Conservation (phyloP, 768 basidiomycete genomes). For the Candolleomyces aberdarensis region DNA sequence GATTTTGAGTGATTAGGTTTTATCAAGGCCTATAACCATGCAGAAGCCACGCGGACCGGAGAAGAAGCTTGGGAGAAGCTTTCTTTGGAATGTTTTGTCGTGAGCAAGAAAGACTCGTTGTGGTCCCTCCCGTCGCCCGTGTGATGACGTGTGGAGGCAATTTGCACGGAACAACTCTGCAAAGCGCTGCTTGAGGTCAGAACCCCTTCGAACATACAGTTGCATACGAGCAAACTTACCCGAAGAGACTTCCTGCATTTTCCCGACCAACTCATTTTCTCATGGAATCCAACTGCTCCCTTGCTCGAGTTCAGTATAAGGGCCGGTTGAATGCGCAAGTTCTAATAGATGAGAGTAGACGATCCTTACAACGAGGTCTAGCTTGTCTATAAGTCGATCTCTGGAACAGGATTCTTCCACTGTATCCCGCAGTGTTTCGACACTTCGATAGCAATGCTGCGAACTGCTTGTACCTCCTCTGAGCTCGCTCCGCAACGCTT, state of each 20-base stretch:
- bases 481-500: conserved; percentile 50
- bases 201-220: background rate
- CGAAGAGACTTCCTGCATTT: background rate
- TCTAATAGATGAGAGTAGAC: too few species aligned
- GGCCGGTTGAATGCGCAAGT: too few species aligned
- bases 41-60: background rate
- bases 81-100: background rate
- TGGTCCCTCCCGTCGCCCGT: background rate
- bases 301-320: too few species aligned
- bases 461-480: conserved; percentile 51
- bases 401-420: conserved; percentile 55
- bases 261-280: background rate
- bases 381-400: conserved; percentile 22
- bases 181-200: background rate
- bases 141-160: background rate
- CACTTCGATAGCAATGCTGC: conserved; percentile 52
- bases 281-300: too few species aligned
- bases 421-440: conserved; percentile 43
- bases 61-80: too few species aligned
- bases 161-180: background rate
- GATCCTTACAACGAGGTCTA: too few species aligned
- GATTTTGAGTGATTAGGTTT: background rate
- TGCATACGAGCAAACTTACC: background rate
- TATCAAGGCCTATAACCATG: background rate
- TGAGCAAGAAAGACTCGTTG: background rate